Conservation (phyloP, 208 protist genomes). For the Leishmania amazonensis region DNA sequence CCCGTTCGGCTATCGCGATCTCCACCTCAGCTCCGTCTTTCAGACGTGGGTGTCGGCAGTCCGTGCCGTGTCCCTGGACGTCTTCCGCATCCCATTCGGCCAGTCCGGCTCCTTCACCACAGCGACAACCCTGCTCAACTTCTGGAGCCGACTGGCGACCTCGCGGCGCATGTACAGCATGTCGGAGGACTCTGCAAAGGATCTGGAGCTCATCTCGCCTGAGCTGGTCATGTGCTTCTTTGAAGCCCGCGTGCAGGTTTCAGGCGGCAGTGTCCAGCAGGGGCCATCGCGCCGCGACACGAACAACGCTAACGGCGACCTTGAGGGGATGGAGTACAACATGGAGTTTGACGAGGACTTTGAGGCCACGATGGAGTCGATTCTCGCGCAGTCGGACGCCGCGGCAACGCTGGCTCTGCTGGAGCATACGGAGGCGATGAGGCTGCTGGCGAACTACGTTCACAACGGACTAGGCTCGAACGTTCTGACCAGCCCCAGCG, state of each 20-base stretch:
- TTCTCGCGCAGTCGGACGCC: slow-evolving; percentile 58
- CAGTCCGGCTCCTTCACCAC: slow-evolving; percentile 70
- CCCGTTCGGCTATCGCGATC: slow-evolving; percentile 78
- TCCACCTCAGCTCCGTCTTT: slow-evolving; percentile 54
- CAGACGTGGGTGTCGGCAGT: slow-evolving; percentile 47
- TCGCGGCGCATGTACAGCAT: slow-evolving; percentile 64
- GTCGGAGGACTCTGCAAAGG: slow-evolving; percentile 32
- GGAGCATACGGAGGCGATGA: slow-evolving; percentile 45
- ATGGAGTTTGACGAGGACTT: slow-evolving; percentile 44
- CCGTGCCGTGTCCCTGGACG: slow-evolving; percentile 49
- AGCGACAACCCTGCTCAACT: slow-evolving; percentile 61
- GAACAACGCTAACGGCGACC: slow-evolving; percentile 6
- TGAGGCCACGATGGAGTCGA: slow-evolving; percentile 52
- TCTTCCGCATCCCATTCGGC: slow-evolving; percentile 74
- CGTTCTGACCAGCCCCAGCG: slow-evolving; percentile 57
- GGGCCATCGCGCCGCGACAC: background rate
- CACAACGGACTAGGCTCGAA: slow-evolving; percentile 48
- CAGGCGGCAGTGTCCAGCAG: slow-evolving; percentile 8
- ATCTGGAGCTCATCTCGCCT: slow-evolving; percentile 56
- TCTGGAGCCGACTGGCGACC: slow-evolving; percentile 68
- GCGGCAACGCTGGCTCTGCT: slow-evolving; percentile 53
- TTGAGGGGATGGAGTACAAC: slow-evolving; percentile 20
- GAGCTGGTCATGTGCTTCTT: slow-evolving; percentile 57
- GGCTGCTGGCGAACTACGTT: slow-evolving; percentile 54
- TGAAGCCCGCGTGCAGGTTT: slow-evolving; percentile 40